phyloP scores from a whole-genome alignment of 2,329 filamentous ascomycete species.

The Exophiala mesophila region DNA sequence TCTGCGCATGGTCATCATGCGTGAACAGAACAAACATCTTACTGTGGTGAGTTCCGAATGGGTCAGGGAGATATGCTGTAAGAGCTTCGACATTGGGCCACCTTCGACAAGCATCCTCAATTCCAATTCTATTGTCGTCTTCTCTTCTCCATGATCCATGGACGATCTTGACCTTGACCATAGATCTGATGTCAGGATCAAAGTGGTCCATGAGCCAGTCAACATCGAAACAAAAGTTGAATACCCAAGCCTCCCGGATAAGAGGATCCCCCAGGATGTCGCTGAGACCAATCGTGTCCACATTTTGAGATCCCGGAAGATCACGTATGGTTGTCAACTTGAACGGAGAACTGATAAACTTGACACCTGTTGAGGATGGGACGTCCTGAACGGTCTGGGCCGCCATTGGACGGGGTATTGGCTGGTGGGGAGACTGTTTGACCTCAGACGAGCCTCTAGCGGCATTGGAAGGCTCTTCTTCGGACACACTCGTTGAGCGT shows the following conservation, averaged over 20 bases:
- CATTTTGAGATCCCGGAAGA: constrained; percentile 56
- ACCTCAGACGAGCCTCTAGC: no score
- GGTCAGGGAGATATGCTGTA: constrained; percentile 72
- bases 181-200: constrained; percentile 50
- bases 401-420: background rate
- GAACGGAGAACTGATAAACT: constrained; percentile 57
- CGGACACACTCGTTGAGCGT: no score
- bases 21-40: constrained; percentile 85
- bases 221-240: constrained; percentile 53
- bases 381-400: background rate
- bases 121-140: constrained; percentile 51
- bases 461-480: no score
- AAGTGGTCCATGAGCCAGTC: constrained; percentile 58
- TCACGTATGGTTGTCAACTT: constrained; percentile 66
- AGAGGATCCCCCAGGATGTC: constrained; percentile 70
- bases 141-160: constrained; percentile 67
- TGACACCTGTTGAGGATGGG: constrained; percentile 4
- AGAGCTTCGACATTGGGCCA: constrained; percentile 67
- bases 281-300: constrained; percentile 59
- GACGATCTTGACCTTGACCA: constrained; percentile 55
- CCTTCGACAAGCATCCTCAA: constrained; percentile 56
- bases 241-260: constrained; percentile 59
- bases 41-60: constrained; percentile 78
- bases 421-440: constrained; percentile 7
- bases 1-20: constrained; percentile 68